A percentile compares a stretch with the other conserved stretches of the same genome.
Conservation (phyloP, 2,329 filamentous ascomycete genomes). For the Aureobasidium zeae region DNA sequence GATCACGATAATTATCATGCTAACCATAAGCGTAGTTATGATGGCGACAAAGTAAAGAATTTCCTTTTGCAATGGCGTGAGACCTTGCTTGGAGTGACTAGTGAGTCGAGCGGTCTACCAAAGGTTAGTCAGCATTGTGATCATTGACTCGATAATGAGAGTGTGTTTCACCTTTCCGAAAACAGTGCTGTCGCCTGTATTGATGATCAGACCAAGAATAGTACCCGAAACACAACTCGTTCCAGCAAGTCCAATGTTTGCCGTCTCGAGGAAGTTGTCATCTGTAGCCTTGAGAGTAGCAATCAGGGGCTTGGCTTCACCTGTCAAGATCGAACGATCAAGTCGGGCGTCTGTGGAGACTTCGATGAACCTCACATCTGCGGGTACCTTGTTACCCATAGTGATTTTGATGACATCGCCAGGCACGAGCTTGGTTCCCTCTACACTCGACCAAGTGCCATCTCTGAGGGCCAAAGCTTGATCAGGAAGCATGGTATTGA, state of each 20-base stretch:
- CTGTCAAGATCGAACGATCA: constrained; percentile 64
- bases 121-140: constrained; percentile 1
- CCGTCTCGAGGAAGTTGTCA: constrained; percentile 66
- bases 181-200: constrained; percentile 62
- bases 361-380: constrained; percentile 61
- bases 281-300: constrained; percentile 59
- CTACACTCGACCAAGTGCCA: constrained; percentile 34
- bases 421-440: constrained; percentile 52
- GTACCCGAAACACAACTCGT: constrained; percentile 66
- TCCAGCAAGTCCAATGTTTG: constrained; percentile 68
- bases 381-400: constrained; percentile 63
- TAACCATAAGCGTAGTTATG: constrained; percentile 58
- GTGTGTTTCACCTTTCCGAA: constrained; percentile 52
- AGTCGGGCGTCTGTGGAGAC: constrained; percentile 61
- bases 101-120: constrained; percentile 57
- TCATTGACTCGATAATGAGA: background rate
- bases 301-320: constrained; percentile 39
- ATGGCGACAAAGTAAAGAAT: constrained; percentile 63
- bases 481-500: constrained; percentile 71
- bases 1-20: constrained; percentile 56
- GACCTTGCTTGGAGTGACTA: constrained; percentile 55
- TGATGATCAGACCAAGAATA: constrained; percentile 58
- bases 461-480: constrained; percentile 57
- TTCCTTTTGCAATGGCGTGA: constrained; percentile 64
- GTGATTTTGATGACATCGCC: constrained; percentile 62